Percentiles rank a stretch among this genome's conserved stretches.
These are phyloP conservation scores for Mycena leptocephala DNA, from an alignment of 768 basidiomycete genomes.

Conservation along the genomic window DNA sequence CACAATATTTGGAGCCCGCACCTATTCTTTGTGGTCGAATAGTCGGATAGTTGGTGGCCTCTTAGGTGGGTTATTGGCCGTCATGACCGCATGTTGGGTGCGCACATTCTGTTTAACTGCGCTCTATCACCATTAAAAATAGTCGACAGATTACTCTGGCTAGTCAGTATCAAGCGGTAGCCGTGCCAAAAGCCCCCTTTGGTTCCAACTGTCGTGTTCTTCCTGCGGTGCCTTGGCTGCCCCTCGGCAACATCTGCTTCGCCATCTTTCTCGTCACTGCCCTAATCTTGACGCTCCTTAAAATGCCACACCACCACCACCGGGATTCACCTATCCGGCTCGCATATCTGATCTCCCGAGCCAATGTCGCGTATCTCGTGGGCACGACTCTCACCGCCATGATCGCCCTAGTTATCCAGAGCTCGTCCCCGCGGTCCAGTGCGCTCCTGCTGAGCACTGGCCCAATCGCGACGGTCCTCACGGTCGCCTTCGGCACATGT, in stretches of 20 bases:
- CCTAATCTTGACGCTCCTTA: slow-evolving; percentile 20
- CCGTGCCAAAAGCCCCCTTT: background rate
- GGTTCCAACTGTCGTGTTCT: slow-evolving; percentile 21
- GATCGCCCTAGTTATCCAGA: slow-evolving; percentile 2
- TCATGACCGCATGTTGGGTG: slow-evolving; percentile 8
- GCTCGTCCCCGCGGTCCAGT: slow-evolving; percentile 3
- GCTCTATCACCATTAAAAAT: background rate
- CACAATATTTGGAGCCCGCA: slow-evolving; percentile 17
- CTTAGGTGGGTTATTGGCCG: background rate
- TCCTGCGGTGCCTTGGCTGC: background rate
- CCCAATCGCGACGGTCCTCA: background rate
- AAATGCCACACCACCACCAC: background rate
- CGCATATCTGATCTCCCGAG: slow-evolving; percentile 11
- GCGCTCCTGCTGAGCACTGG: slow-evolving; percentile 5
- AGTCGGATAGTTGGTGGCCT: background rate
- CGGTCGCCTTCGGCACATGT: slow-evolving; percentile 7
- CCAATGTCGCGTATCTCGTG: slow-evolving; percentile 10
- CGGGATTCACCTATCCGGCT: slow-evolving; percentile 12
- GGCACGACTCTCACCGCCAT: slow-evolving; percentile 11
- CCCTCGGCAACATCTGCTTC: background rate
- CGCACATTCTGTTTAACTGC: background rate
- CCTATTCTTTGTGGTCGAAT: slow-evolving; percentile 7
- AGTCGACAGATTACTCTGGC: slow-evolving; percentile 3
- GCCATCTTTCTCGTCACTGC: slow-evolving; percentile 5
- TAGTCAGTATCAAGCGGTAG: slow-evolving; percentile 8